Conservation (phyloP, 2,329 filamentous ascomycete genomes). For the Westerdykella ornata region DNA sequence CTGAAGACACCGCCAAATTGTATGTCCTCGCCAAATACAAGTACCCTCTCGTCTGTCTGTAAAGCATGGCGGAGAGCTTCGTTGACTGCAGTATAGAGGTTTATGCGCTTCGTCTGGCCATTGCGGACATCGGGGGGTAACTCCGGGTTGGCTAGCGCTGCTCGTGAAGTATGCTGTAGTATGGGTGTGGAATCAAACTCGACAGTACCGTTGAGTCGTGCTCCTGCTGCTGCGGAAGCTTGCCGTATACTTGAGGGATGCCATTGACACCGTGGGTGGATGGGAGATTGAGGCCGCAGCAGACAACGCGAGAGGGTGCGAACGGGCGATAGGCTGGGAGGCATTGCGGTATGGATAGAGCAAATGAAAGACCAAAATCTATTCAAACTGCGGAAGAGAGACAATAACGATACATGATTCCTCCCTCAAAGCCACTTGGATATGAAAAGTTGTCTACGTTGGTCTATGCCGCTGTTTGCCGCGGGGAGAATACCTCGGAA, state of each 20-base stretch:
- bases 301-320: slow-evolving; percentile 28
- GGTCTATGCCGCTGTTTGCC: not conserved
- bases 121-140: slow-evolving; percentile 60
- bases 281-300: slow-evolving; percentile 22
- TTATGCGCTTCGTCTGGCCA: slow-evolving; percentile 74
- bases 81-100: slow-evolving; percentile 91
- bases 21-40: slow-evolving; percentile 94
- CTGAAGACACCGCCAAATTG: slow-evolving; percentile 95
- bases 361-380: not conserved
- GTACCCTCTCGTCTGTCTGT: slow-evolving; percentile 72
- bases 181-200: slow-evolving; percentile 80
- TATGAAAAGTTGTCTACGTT: slow-evolving; percentile 1
- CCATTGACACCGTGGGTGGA: slow-evolving; percentile 19
- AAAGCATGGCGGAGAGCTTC: slow-evolving; percentile 78
- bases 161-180: slow-evolving; percentile 70
- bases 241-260: slow-evolving; percentile 34
- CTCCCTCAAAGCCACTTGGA: not conserved
- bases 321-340: slow-evolving; percentile 24
- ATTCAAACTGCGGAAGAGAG: slow-evolving; percentile 5
- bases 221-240: slow-evolving; percentile 45
- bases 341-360: slow-evolving; percentile 14
- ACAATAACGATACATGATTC: slow-evolving; percentile 2
- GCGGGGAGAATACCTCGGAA: no score
- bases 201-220: slow-evolving; percentile 72
- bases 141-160: slow-evolving; percentile 64